Evolutionary conservation across 352 stramenopile genomes (phyloP), one percentile per base, ranked within the genome.

Genomic region (Pythium myriotylum): DNA sequence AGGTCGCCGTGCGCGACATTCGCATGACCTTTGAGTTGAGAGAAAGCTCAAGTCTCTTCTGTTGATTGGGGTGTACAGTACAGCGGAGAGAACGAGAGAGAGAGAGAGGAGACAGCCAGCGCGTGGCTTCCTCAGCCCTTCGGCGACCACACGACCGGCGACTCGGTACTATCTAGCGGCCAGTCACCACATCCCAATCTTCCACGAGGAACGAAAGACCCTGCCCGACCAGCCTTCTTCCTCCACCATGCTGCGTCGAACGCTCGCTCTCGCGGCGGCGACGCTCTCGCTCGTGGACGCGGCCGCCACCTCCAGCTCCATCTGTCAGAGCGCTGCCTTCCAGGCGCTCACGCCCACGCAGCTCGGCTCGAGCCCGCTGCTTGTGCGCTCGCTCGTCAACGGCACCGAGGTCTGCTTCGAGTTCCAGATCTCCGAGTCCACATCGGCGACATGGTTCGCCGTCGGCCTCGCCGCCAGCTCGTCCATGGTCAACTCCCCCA

Each of bases 401-500:
- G 84, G 66, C 24, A 70, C 81, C 33, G 68, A 89, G 41, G 70
- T 88, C 19, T 91, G 84, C 55, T 63, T 92, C 51, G 72, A 92
- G 65, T 89, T 89, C 59, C 65, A 76, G 57, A 61, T 90, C 29
- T 69, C 70, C 1, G 66, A 79, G 7, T n/a, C n/a, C n/a, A 59
- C 73, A 12, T 74, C 60, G n/a, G 48, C 74, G 6, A 64, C 59
- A 23, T 94, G 81, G 83, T 83, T 92, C 54, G 79, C 67, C 27
- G 82, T 93, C 33, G 81, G 83, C 1, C 64, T 85, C 43, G 71
- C 84, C 1, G 63, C 58, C 2, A 61, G 27, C 14, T 60, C 68
- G 14, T 51, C 62, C 16, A 94, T 93, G 81, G 83, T 92, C 54
- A 92, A 80, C 70, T 80, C 67, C 39, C 86, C 86, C 4, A 58